Evolutionary conservation across 2,329 filamentous ascomycete genomes (phyloP).

Genomic region (Aureobasidium lini): DNA sequence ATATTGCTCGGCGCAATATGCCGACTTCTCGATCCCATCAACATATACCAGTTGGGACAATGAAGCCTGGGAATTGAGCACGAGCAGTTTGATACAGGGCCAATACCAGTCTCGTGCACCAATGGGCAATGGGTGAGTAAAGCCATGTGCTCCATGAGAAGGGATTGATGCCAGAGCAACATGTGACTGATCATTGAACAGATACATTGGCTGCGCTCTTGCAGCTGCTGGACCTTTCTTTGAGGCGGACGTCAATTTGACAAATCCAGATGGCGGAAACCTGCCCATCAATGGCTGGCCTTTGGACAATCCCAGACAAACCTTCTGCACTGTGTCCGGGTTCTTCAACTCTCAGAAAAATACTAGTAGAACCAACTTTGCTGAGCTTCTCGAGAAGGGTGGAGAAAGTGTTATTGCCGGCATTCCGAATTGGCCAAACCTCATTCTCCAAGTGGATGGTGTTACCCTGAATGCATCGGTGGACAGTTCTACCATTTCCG

Average conservation of each 20-base stretch:
- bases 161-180: neutral
- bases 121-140: constrained; percentile 47
- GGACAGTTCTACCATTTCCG: constrained; percentile 49
- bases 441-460: constrained; percentile 50
- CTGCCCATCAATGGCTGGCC: constrained; percentile 52
- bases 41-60: constrained; percentile 50
- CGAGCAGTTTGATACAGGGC: constrained; percentile 47
- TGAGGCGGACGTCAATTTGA: constrained; percentile 48
- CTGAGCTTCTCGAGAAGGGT: constrained; percentile 62
- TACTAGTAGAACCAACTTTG: constrained; percentile 56
- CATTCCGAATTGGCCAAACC: constrained; percentile 59
- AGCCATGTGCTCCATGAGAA: neutral
- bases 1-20: constrained; percentile 8
- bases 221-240: constrained; percentile 58
- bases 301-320: constrained; percentile 54
- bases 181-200: neutral
- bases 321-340: constrained; percentile 60
- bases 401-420: constrained; percentile 64
- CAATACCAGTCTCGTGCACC: constrained; percentile 55
- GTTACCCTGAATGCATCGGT: constrained; percentile 55
- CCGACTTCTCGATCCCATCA: constrained; percentile 17
- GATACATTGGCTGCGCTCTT: constrained; percentile 56
- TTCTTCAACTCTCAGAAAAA: constrained; percentile 57
- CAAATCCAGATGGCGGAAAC: constrained; percentile 41
- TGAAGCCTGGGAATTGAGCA: constrained; percentile 48